Percentiles rank a stretch among this genome's conserved stretches.
Evolutionary conservation across 2,329 filamentous ascomycete genomes (phyloP).

Genomic region (Colletotrichum tabaci): DNA sequence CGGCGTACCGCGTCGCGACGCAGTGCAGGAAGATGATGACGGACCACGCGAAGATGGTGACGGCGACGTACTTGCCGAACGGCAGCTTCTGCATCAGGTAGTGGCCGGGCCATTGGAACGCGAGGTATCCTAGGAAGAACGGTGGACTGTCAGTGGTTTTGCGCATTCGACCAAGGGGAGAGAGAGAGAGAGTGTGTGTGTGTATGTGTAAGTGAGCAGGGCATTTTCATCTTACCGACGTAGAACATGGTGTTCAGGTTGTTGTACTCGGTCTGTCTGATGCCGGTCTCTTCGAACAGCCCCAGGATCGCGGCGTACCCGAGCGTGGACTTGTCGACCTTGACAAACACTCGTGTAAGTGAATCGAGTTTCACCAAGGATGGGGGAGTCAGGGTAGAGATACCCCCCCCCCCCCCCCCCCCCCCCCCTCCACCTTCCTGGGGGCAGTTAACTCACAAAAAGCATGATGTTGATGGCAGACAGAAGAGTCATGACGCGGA

Average conservation of each 20-base stretch:
- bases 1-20: conserved; percentile 52
- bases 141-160: not conserved
- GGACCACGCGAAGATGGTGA: conserved; percentile 53
- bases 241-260: conserved; percentile 60
- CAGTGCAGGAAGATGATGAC: conserved; percentile 56
- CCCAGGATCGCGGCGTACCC: conserved; percentile 58
- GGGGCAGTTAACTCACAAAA: conserved; percentile 48
- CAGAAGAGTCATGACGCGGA: conserved; percentile 51
- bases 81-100: conserved; percentile 58
- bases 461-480: conserved; percentile 54
- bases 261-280: conserved; percentile 55
- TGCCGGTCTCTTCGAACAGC: conserved; percentile 57
- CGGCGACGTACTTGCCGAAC: conserved; percentile 54
- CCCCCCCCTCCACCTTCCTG: too few species aligned
- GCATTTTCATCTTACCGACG: conserved; percentile 49
- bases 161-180: not conserved
- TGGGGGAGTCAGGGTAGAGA: not conserved
- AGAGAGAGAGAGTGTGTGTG: too few species aligned
- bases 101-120: conserved; percentile 55
- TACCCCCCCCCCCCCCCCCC: too few species aligned
- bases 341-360: not conserved
- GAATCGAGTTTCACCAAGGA: fast-evolving
- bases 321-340: conserved; percentile 59
- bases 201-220: too few species aligned
- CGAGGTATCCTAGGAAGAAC: conserved; percentile 50